Base-by-base conservation (phyloP, 371 early-diverging fungal species). In the Funneliformis caledonium region DNA sequence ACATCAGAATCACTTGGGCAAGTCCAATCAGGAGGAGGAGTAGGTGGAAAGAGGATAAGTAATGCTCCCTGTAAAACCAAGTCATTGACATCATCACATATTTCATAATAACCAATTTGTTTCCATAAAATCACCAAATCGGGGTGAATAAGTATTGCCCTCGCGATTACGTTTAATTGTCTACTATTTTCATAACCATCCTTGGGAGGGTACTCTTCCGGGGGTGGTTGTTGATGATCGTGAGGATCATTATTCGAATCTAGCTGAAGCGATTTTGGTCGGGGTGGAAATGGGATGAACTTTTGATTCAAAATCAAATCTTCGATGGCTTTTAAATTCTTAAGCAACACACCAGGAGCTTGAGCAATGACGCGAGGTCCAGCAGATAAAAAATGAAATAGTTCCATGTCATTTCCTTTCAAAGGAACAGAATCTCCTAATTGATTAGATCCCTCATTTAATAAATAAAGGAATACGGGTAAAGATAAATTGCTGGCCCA, bases 131-230 rank as follows among this genome's bases (percentile, higher is more conserved):
- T 37, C 37, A 37, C 37, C 37, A 37, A 37, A 37, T 37, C 37
- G 37, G 37, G 37, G 2, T 37, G 37, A 37, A 37, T 37, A 2
- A 37, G 2, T 37, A 37, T 37, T 37, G 37, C 37, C 2, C 37
- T 52, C 19, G 56, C 59, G 8, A 79, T 59, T 14, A 70, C 60
- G 33, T 80, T 80, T 22, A 80, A 65, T n/a, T 47, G 56, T 14
- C n/a, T 37, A 47, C 22, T 43, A 70, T 80, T 80, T 12, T 72
- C 70, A 37, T 14, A 80, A 10, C 60, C 80, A 72, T 72, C 72
- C 60, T 69, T 70, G 11, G 72, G 56, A 2, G 70, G 47, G 22
- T 80, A 78, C 42, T 78, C 69, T 68, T 78, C 78, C 1, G 26
- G 26, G 0, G 9, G 37, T 37, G 37, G 37, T 37, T 1, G 37